phyloP scores from a whole-genome alignment of 192 early-diverging fungal genomes.

The Phlyctochytrium arcticum region DNA sequence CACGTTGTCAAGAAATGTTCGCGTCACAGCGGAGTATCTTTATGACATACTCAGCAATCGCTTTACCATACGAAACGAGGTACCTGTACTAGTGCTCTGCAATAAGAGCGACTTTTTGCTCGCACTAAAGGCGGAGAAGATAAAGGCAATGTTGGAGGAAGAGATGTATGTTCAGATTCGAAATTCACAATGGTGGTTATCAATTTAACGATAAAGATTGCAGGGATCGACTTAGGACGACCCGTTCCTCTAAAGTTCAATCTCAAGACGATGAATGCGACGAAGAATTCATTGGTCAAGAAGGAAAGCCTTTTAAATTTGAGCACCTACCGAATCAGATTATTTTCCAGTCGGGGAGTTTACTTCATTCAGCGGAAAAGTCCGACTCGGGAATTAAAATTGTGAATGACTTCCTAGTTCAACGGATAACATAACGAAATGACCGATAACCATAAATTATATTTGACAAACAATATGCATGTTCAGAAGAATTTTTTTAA shows the following conservation, averaged over 20 bases:
- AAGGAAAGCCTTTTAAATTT: conserved; percentile 75
- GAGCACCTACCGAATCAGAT: conserved; percentile 72
- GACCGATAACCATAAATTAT: too few relatives aligned
- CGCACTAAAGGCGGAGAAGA: conserved; percentile 61
- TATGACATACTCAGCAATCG: conserved; percentile 76
- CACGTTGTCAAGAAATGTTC: conserved; percentile 46
- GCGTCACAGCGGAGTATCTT: conserved; percentile 69
- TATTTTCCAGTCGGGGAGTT: conserved; percentile 60
- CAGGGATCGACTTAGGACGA: conserved; percentile 62
- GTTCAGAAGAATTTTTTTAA: too few relatives aligned
- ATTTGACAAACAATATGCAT: too few relatives aligned
- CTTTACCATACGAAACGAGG: conserved; percentile 50
- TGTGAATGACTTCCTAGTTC: conserved; percentile 25
- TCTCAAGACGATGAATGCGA: conserved; percentile 61
- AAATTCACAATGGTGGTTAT: too few relatives aligned
- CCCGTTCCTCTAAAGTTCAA: conserved; percentile 64
- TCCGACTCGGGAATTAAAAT: conserved; percentile 42
- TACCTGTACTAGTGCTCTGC: conserved; percentile 70
- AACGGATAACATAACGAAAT: too few relatives aligned
- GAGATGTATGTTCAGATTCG: conserved; percentile 61
- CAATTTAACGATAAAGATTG: neutral
- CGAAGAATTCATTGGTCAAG: conserved; percentile 73
- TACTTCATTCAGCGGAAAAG: conserved; percentile 27
- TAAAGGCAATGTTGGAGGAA: conserved; percentile 64
- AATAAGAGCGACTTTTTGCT: conserved; percentile 79